Evolutionary conservation across 768 basidiomycete genomes (phyloP).

Genomic region (Hirschioporus abietinus): DNA sequence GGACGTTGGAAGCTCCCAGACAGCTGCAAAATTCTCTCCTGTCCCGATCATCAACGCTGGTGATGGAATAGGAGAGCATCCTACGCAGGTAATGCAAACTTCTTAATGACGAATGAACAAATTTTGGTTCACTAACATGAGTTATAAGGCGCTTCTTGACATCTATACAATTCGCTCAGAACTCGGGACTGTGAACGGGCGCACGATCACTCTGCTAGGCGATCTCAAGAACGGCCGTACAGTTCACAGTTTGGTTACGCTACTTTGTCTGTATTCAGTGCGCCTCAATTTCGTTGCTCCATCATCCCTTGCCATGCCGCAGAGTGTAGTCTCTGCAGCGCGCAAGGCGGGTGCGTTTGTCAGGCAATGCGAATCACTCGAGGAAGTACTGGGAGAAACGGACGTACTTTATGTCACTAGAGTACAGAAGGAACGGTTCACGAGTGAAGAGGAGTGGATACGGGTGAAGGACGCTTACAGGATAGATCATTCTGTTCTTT

Average conservation of each 20-base stretch:
- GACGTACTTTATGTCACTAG: conserved; percentile 97
- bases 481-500: conserved; percentile 89
- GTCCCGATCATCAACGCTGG: conserved; percentile 97
- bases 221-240: conserved; percentile 98
- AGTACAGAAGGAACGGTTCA: conserved; percentile 92
- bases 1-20: conserved; percentile 86
- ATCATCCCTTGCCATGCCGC: conserved; percentile 81
- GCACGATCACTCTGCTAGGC: conserved; percentile 86
- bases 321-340: conserved; percentile 74
- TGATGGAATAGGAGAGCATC: conserved; percentile 96
- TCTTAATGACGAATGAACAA: conserved; percentile 3
- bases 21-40: conserved; percentile 94
- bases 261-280: conserved; percentile 88
- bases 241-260: conserved; percentile 90
- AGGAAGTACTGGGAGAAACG: conserved; percentile 86
- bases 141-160: conserved; percentile 66
- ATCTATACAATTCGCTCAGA: conserved; percentile 96
- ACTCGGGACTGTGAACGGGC: conserved; percentile 95
- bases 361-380: conserved; percentile 78
- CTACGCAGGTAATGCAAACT: conserved; percentile 67
- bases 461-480: conserved; percentile 89
- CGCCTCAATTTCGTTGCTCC: conserved; percentile 96
- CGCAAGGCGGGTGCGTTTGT: conserved; percentile 79
- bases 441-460: conserved; percentile 76
- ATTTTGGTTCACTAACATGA: conserved; percentile 6